phyloP scores from a whole-genome alignment of 2,329 filamentous ascomycete species.

The Aspergillus sp. region DNA sequence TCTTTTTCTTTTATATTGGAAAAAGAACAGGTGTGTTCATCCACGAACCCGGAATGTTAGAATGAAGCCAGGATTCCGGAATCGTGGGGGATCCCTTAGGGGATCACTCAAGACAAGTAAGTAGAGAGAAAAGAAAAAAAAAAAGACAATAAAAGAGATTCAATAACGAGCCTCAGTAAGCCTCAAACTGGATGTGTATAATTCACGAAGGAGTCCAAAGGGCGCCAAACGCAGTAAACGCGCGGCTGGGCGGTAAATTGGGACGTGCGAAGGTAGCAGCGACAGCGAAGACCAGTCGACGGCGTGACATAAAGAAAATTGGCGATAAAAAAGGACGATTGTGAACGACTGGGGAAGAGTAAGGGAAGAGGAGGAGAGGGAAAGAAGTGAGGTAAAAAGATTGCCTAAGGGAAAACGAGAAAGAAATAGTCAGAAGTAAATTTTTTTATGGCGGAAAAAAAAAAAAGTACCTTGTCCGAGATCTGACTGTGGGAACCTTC shows the following conservation, averaged over 20 bases:
- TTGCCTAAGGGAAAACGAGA: constrained; percentile 33
- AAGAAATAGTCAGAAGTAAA: background rate
- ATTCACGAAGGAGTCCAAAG: background rate
- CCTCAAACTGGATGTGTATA: background rate
- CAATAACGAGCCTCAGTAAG: background rate
- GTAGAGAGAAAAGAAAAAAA: too few relatives aligned
- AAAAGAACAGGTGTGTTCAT: background rate
- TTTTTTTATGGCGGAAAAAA: constrained; percentile 3
- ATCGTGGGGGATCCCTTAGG: too few relatives aligned
- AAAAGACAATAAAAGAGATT: constrained; percentile 7
- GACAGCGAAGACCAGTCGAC: constrained; percentile 1
- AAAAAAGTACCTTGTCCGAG: constrained; percentile 1
- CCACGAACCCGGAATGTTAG: constrained; percentile 2
- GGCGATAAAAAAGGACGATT: constrained; percentile 20
- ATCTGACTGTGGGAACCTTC: background rate
- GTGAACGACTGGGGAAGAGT: constrained; percentile 5
- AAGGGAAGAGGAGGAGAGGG: constrained; percentile 12
- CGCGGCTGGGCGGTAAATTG: constrained; percentile 33
- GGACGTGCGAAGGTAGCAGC: constrained; percentile 30
- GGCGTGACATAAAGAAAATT: constrained; percentile 37
- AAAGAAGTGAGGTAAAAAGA: constrained; percentile 36
- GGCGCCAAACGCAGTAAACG: constrained; percentile 26
- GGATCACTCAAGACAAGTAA: too few relatives aligned
- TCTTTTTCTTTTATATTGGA: background rate
- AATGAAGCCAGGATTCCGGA: too few relatives aligned